Base-by-base conservation (phyloP, 805 yeast species). In the Kodamaea kakaduensis region DNA sequence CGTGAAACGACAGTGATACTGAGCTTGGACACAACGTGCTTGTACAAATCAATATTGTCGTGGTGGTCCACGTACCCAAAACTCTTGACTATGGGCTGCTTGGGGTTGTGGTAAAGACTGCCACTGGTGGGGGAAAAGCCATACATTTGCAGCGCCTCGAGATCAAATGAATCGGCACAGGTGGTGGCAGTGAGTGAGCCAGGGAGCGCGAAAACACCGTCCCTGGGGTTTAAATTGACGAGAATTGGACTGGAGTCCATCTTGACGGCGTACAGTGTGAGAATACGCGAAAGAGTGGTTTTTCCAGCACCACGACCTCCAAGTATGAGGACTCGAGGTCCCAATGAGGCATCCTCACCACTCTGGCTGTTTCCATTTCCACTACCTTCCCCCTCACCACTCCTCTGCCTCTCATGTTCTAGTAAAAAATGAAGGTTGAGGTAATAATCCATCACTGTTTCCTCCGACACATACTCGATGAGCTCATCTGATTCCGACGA, bases 121-220 rank as follows among this genome's bases (percentile, higher is more conserved):
- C 94, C 93, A 8, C 85, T 78, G 4, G 71, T 67, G 0, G 88
- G 77, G 41, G 78, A 69, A 16, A 84, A 77, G 31, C 86, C 85
- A 42, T 95, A 96, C 66, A 94, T 83, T 14, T 75, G 72, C 10
- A 65, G 60, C 31, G 71, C 61, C 48, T 85, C 90, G 13, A 84
- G 75, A 49, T 93, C 96, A 22, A 89, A 65, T 25, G 78, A 63
- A 50, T 86, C 96, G 27, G 88, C 78, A 9, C 89, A 70, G 0
- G 95, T 84, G 0, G 94, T 81, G 0, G 96, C 96, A 0, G 88
- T 71, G 4, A 93, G 42, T 3, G 87, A 75, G 1, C 98, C 97
- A 0, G 97, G 97, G 7, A 84, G 67, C 0, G 84, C 62, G 45
- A 80, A 79, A 1, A 78, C 80, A 3, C 88, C 85, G 40, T 65